Conservation (phyloP, 2,329 filamentous ascomycete genomes). For the Ascochyta koolunga region DNA sequence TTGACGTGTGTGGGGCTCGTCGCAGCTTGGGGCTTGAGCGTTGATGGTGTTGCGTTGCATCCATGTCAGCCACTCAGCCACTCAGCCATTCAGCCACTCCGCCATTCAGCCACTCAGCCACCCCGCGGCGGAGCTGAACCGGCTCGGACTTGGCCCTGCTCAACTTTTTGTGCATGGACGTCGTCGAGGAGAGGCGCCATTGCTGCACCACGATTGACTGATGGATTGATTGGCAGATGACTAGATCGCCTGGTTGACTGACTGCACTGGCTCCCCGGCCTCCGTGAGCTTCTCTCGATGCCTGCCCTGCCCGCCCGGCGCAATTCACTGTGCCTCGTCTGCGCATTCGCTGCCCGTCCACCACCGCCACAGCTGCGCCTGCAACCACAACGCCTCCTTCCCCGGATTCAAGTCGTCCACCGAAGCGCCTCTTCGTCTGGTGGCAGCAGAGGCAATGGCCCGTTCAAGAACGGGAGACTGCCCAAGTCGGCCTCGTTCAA, state of each 20-base stretch:
- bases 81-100: too few relatives aligned
- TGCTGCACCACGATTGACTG: not conserved
- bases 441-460: not conserved
- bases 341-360: slow-evolving; percentile 42
- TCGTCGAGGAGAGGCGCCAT: slow-evolving; percentile 13
- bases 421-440: not conserved
- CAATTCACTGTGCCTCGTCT: slow-evolving; percentile 49
- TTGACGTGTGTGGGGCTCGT: slow-evolving; percentile 24
- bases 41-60: slow-evolving; percentile 19
- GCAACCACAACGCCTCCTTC: slow-evolving; percentile 34
- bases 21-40: slow-evolving; percentile 13
- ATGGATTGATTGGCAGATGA: too few relatives aligned
- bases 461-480: not conserved
- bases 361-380: not conserved
- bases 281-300: slow-evolving; percentile 27
- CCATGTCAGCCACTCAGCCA: too few relatives aligned
- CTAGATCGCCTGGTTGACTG: too few relatives aligned
- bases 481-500: not conserved
- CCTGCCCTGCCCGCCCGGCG: slow-evolving; percentile 34
- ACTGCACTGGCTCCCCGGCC: not conserved
- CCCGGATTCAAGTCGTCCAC: slow-evolving; percentile 32
- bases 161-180: slow-evolving; percentile 33
- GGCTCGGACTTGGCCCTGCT: slow-evolving; percentile 24
- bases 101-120: too few relatives aligned
- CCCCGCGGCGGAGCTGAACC: too few relatives aligned